Percentiles rank a stretch among this genome's conserved stretches.
Conservation (phyloP, 192 early-diverging fungal species). For the Allomyces macrogynus region DNA sequence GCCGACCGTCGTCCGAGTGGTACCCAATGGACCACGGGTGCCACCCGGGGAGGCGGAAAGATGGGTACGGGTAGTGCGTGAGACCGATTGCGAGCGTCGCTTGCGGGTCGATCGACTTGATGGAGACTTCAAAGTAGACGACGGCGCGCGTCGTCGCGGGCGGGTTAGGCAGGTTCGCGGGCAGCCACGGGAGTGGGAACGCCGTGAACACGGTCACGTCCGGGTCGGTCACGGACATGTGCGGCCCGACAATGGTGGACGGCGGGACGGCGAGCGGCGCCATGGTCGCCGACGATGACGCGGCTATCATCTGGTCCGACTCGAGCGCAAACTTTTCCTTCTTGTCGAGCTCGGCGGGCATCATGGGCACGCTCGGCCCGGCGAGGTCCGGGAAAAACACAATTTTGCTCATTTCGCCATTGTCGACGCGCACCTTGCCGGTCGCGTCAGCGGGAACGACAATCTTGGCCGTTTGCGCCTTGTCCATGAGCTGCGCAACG, state of each 20-base stretch:
- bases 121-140: not conserved
- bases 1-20: slow-evolving; percentile 23
- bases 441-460: not conserved
- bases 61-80: slow-evolving; percentile 14
- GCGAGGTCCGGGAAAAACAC: not conserved
- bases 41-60: slow-evolving; percentile 26
- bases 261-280: not conserved
- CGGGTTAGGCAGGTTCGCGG: too few relatives aligned
- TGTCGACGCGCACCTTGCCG: not conserved
- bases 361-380: not conserved
- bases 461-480: too few relatives aligned
- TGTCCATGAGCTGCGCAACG: too few relatives aligned
- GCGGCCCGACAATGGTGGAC: not conserved
- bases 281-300: too few relatives aligned
- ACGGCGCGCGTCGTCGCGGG: not conserved
- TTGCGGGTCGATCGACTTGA: not conserved
- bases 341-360: not conserved
- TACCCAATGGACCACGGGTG: slow-evolving; percentile 14
- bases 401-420: not conserved
- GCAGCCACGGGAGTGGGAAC: too few relatives aligned
- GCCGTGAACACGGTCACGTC: too few relatives aligned
- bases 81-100: slow-evolving; percentile 16
- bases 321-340: not conserved
- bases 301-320: too few relatives aligned
- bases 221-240: too few relatives aligned